Evolutionary conservation across 140 eudicot species (phyloP).

Genomic region (Stevia rebaudiana): DNA sequence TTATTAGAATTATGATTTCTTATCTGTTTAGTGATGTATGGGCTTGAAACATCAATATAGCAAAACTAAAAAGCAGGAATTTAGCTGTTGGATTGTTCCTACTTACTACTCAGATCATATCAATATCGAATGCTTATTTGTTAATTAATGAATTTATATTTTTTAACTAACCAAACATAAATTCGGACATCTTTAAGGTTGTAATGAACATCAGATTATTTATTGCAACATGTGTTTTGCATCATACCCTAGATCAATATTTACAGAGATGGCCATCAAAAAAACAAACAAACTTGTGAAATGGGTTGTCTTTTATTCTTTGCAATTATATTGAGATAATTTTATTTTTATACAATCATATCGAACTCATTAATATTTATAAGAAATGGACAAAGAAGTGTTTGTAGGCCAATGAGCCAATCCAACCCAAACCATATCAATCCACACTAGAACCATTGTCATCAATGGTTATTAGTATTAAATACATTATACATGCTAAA

Average conservation of each 20-base stretch:
- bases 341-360: background rate
- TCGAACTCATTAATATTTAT: background rate
- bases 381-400: background rate
- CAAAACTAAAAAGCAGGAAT: background rate
- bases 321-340: background rate
- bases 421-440: background rate
- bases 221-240: background rate
- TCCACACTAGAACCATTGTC: background rate
- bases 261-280: background rate
- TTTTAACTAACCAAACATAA: background rate
- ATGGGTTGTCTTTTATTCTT: background rate
- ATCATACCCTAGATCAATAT: background rate
- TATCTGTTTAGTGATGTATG: background rate
- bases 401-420: background rate
- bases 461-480: background rate
- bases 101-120: too few species aligned
- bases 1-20: background rate
- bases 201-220: conserved; percentile 4
- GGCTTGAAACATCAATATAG: background rate
- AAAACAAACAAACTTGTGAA: too few species aligned
- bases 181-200: background rate
- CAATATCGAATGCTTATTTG: background rate
- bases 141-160: background rate
- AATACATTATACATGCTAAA: background rate
- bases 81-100: background rate